phyloP scores from a whole-genome alignment of 345 rosid genomes.

The Ceriops zippeliana region DNA sequence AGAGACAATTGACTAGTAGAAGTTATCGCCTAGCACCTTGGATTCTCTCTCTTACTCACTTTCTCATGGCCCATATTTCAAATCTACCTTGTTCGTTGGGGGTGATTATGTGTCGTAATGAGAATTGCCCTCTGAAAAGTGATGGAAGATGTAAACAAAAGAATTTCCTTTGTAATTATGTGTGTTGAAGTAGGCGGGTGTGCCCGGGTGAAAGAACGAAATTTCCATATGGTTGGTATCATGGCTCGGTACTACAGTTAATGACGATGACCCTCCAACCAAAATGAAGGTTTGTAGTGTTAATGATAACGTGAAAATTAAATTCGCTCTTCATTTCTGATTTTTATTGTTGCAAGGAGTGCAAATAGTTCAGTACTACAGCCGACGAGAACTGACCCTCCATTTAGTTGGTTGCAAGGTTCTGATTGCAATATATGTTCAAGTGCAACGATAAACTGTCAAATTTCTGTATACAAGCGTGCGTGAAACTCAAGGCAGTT shows the following conservation, averaged over 20 bases:
- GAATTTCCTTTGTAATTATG: not conserved
- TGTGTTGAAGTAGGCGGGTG: not conserved
- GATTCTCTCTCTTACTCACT: conserved; percentile 24
- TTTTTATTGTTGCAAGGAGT: not conserved
- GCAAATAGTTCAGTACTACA: not conserved
- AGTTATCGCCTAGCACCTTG: conserved; percentile 30
- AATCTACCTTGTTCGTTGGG: conserved; percentile 7
- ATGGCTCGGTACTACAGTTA: not conserved
- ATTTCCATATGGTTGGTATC: conserved; percentile 15
- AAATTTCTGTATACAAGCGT: not conserved
- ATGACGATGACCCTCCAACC: conserved; percentile 30
- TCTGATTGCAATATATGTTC: not conserved
- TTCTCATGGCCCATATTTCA: conserved; percentile 8
- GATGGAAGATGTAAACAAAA: conserved; percentile 4
- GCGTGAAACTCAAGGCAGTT: not conserved
- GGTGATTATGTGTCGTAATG: not conserved
- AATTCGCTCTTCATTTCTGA: not conserved
- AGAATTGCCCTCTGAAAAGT: not conserved
- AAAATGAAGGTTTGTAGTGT: conserved; percentile 4
- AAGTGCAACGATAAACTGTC: not conserved
- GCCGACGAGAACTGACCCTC: not conserved
- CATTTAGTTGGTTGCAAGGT: not conserved
- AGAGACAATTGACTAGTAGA: not conserved
- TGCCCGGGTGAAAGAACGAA: not conserved
- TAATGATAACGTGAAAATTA: not conserved